Evolutionary conservation across 805 yeast genomes (phyloP).

Genomic region (Ascoidea rubescens): DNA sequence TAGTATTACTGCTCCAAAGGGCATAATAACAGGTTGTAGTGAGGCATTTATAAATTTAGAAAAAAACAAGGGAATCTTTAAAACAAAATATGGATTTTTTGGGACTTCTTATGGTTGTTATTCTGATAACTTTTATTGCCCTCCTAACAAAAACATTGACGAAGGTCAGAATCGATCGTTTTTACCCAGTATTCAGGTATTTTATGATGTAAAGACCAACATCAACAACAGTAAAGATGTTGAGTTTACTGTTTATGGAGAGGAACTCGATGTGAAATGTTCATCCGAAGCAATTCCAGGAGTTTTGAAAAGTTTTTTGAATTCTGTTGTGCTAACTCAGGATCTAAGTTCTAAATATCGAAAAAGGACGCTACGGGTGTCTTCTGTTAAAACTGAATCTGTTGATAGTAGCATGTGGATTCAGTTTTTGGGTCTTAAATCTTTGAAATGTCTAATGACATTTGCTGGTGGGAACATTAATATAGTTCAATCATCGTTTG

Average conservation of each 20-base stretch:
- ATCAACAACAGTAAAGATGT: slow-evolving; percentile 22
- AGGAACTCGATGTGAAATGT: slow-evolving; percentile 51
- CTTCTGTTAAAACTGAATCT: neutral
- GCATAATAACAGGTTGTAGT: slow-evolving; percentile 70
- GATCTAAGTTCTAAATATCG: slow-evolving; percentile 2
- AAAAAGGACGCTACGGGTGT: neutral
- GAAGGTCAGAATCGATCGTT: slow-evolving; percentile 45
- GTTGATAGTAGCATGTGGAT: neutral
- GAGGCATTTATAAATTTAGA: slow-evolving; percentile 53
- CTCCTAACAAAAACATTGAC: slow-evolving; percentile 24
- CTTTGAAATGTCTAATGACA: slow-evolving; percentile 35
- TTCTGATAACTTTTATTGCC: slow-evolving; percentile 33
- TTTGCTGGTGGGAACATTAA: slow-evolving; percentile 61
- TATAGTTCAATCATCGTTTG: slow-evolving; percentile 32
- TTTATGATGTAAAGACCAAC: slow-evolving; percentile 22
- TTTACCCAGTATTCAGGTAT: slow-evolving; percentile 53
- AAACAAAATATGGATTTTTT: slow-evolving; percentile 53
- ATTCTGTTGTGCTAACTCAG: slow-evolving; percentile 6
- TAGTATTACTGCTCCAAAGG: slow-evolving; percentile 33
- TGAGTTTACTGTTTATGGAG: slow-evolving; percentile 46
- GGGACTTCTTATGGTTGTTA: slow-evolving; percentile 55
- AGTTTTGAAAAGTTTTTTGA: slow-evolving; percentile 4
- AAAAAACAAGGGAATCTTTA: slow-evolving; percentile 47
- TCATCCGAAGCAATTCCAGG: slow-evolving; percentile 36
- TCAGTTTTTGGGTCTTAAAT: slow-evolving; percentile 12